Evolutionary conservation across 73 alveolate species (phyloP).

Genomic region (Urostyla sp.): DNA sequence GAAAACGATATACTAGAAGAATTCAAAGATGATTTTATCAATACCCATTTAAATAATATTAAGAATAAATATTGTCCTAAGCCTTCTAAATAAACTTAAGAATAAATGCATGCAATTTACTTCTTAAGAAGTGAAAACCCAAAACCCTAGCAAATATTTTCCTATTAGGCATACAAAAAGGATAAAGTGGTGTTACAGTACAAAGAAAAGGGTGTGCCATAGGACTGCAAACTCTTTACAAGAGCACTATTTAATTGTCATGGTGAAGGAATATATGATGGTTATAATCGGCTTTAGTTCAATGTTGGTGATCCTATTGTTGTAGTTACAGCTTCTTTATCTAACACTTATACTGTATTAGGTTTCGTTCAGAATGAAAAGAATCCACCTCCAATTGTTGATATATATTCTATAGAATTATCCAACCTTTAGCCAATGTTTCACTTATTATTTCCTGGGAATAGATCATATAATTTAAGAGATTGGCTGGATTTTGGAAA

Average conservation of each 20-base stretch:
- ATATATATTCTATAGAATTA: conserved; percentile 20
- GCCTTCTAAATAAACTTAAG: background rate
- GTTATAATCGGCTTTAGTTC: background rate
- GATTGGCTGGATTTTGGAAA: conserved; percentile 34
- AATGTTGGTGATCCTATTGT: background rate
- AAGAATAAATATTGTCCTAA: conserved; percentile 1
- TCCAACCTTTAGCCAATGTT: conserved; percentile 21
- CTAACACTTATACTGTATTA: conserved; percentile 40
- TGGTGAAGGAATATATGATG: background rate
- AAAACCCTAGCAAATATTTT: conserved; percentile 16
- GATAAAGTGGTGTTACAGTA: background rate
- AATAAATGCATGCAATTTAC: conserved; percentile 4
- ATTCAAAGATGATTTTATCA: background rate
- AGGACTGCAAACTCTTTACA: background rate
- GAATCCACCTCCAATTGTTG: background rate
- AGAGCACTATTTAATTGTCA: conserved; percentile 17
- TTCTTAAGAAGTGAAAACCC: conserved; percentile 1
- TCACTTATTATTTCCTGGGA: conserved; percentile 1
- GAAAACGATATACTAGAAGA: conserved; percentile 14
- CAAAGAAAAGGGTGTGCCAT: conserved; percentile 16
- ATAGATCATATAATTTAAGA: conserved; percentile 1
- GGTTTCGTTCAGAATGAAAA: background rate
- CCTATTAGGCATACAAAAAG: background rate
- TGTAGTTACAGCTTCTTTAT: conserved; percentile 37
- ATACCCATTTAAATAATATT: background rate